These are phyloP conservation scores for Symmetrospora coprosmae DNA, from an alignment of 768 basidiomycete genomes.

Conservation along the genomic window DNA sequence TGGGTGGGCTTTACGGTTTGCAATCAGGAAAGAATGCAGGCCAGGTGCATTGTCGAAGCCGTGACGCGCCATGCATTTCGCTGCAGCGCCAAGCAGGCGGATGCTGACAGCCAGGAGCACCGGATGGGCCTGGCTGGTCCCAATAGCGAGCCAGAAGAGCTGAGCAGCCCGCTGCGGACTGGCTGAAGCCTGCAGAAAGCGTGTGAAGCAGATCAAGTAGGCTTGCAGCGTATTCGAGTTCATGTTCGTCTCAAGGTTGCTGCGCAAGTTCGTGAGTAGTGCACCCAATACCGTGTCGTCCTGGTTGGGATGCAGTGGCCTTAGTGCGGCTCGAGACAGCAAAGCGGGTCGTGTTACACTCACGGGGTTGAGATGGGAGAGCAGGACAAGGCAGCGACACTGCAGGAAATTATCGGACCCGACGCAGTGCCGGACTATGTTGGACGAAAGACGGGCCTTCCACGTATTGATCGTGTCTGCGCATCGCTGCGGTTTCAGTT, in stretches of 20 bases:
- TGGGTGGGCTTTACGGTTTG: neutral
- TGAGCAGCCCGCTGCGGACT: neutral
- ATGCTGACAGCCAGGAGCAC: neutral
- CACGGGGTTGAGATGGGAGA: neutral
- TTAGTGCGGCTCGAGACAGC: no score
- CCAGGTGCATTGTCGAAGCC: neutral
- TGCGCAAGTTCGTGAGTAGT: neutral
- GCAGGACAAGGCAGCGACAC: neutral
- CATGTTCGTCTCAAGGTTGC: neutral
- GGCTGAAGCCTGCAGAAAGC: neutral
- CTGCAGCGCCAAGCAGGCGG: neutral
- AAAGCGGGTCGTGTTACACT: no score
- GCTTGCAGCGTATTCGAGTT: slow-evolving; percentile 5
- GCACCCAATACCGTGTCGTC: no score
- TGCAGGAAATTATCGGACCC: neutral
- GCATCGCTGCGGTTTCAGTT: no score
- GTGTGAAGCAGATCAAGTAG: neutral
- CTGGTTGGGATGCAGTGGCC: no score
- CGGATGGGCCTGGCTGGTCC: slow-evolving; percentile 2
- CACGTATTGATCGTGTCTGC: no score
- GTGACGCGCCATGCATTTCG: neutral
- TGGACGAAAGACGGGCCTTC: no score
- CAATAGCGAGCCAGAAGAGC: slow-evolving; percentile 7
- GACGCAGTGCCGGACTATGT: neutral
- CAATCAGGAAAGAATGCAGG: neutral